Conservation (phyloP, 371 early-diverging fungal genomes). For the Mortierella sp. region DNA sequence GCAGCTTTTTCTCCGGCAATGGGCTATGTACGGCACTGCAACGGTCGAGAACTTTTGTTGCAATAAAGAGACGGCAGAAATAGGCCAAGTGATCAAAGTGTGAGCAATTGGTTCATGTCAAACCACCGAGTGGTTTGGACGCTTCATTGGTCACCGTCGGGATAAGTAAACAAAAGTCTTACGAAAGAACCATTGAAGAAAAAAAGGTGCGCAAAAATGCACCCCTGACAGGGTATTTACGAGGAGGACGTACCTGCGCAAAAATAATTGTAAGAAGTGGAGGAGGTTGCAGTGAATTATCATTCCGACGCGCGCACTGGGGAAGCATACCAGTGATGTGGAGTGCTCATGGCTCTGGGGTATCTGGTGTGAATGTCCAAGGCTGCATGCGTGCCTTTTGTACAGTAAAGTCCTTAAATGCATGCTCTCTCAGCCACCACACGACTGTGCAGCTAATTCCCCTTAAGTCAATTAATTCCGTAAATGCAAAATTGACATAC, state of each 20-base stretch:
- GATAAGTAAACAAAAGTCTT: background rate
- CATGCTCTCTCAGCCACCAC: background rate
- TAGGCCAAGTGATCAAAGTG: background rate
- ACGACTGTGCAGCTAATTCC: background rate
- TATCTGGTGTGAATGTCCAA: too few relatives aligned
- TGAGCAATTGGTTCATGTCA: background rate
- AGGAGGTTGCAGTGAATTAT: too few relatives aligned
- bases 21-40: background rate
- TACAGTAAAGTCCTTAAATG: background rate
- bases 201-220: too few relatives aligned
- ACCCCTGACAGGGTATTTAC: too few relatives aligned
- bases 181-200: too few relatives aligned
- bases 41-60: background rate
- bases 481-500: background rate
- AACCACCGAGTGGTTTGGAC: background rate
- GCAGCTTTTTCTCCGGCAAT: background rate
- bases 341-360: too few relatives aligned
- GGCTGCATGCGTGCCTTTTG: background rate
- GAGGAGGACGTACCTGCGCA: too few relatives aligned
- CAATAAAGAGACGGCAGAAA: background rate
- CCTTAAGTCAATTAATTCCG: background rate
- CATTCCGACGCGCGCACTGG: too few relatives aligned
- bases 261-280: too few relatives aligned
- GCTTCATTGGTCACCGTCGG: background rate
- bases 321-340: too few relatives aligned